Evolutionary conservation across 495 filamentous ascomycete species (phyloP).

Genomic region (Talaromyces thailandensis): DNA sequence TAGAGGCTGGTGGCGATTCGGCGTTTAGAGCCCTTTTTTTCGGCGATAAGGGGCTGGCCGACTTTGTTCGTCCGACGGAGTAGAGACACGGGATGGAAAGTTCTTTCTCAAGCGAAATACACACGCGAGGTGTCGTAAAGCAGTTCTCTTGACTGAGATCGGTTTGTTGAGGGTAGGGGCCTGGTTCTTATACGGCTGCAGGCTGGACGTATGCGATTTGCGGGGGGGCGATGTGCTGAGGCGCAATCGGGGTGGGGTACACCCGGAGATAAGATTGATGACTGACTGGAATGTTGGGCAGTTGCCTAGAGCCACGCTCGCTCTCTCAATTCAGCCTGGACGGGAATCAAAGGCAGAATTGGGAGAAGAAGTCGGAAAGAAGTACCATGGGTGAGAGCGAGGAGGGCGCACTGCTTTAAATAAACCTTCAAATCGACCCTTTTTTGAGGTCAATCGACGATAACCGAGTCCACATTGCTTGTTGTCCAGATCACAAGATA

Average conservation of each 20-base stretch:
- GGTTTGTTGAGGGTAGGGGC: not conserved
- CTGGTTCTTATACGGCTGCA: not conserved
- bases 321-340: not conserved
- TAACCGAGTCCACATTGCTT: not conserved
- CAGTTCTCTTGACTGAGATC: not conserved
- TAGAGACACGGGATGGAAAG: not conserved
- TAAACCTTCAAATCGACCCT: not conserved
- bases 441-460: not conserved
- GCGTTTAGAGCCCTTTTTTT: not conserved
- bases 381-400: not conserved
- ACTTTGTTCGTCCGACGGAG: not conserved
- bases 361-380: not conserved
- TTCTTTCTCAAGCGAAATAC: not conserved
- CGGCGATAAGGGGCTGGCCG: constrained; percentile 6
- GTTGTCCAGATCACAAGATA: not conserved
- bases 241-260: constrained; percentile 8
- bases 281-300: not conserved
- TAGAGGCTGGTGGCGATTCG: constrained; percentile 5
- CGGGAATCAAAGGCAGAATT: not conserved
- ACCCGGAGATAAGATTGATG: not conserved
- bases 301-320: not conserved
- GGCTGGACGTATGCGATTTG: not conserved
- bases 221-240: constrained; percentile 3
- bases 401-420: not conserved
- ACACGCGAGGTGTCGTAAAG: not conserved